Evolutionary conservation across 176 grass and related monocot genomes (phyloP).

Genomic region (Oryza punctata): DNA sequence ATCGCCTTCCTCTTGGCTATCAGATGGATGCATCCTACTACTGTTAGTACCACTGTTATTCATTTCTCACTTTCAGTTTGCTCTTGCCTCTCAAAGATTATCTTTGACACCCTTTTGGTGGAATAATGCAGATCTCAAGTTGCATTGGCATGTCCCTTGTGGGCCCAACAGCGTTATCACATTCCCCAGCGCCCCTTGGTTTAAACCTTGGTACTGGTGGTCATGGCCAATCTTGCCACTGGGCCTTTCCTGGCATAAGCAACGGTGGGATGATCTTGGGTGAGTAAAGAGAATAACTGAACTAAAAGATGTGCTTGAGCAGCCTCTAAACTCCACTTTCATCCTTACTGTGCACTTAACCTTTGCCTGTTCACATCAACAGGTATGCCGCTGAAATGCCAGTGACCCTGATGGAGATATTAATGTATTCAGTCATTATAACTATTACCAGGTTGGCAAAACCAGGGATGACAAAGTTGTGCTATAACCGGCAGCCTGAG

Average conservation of each 20-base stretch:
- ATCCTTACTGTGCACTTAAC: slow-evolving; percentile 30
- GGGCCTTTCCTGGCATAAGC: slow-evolving; percentile 94
- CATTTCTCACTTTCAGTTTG: not conserved
- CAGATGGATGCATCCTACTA: slow-evolving; percentile 99
- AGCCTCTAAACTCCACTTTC: not conserved
- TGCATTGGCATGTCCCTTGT: slow-evolving; percentile 88
- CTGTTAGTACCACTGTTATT: slow-evolving; percentile 51
- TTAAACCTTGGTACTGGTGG: slow-evolving; percentile 99
- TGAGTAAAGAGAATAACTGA: slow-evolving; percentile 44
- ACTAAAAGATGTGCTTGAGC: slow-evolving; percentile 16
- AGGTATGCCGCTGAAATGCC: slow-evolving; percentile 88
- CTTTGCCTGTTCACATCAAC: slow-evolving; percentile 9
- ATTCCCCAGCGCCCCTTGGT: slow-evolving; percentile 94
- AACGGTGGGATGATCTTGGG: slow-evolving; percentile 83
- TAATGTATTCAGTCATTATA: slow-evolving; percentile 69
- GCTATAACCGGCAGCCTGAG: slow-evolving; percentile 72
- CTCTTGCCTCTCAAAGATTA: not conserved
- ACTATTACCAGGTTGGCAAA: slow-evolving; percentile 63
- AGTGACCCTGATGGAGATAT: slow-evolving; percentile 65
- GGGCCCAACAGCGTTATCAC: slow-evolving; percentile 97
- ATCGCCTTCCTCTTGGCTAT: slow-evolving; percentile 91
- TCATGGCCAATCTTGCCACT: slow-evolving; percentile 94
- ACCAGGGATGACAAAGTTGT: slow-evolving; percentile 72
- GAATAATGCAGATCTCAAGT: slow-evolving; percentile 78
- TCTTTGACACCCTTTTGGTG: slow-evolving; percentile 1